Base-by-base conservation (phyloP, 768 basidiomycete species). In the Fibroporia radiculosa region DNA sequence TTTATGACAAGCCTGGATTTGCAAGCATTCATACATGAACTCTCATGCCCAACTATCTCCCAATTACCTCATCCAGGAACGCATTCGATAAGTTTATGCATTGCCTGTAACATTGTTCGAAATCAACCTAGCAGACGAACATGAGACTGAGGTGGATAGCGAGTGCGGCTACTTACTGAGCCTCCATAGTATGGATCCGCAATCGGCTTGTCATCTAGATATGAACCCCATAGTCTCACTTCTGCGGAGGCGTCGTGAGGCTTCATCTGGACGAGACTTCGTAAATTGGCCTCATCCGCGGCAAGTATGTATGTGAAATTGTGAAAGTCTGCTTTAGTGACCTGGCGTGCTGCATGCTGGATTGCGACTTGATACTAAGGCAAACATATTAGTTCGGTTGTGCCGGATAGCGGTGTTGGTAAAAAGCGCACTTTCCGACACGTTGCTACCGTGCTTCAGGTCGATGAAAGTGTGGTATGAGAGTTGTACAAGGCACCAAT, bases 111-210 rank as follows among this genome's bases (percentile, higher is more conserved):
- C 80, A 77, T 35, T 66, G 64, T 58, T 92, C 88, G 49, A 95
- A 95, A 2, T 75, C 86, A 47, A 66, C 65, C 81, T 84, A 54
- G n/a, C n/a, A n/a, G n/a, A n/a, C n/a, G 40, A n/a, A n/a, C n/a
- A n/a, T n/a, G n/a, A n/a, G n/a, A n/a, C n/a, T n/a, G n/a, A n/a
- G n/a, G n/a, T n/a, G n/a, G n/a, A 32, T n/a, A 23, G 44, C 22
- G 35, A 7, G 8, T 34, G n/a, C 35, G 20, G 26, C n/a, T n/a
- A 63, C 77, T 57, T 59, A 83, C 80, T 24, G 69, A 66, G 26
- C 77, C 77, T 11, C 81, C 85, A 49, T 88, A 92, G 61, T 92
- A 95, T 4, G 93, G 93, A 60, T 95, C 93, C 10, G 72, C 69
- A 49, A 96, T 91, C 14, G 80, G 71, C 55, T 74, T 74, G 37